Conservation (phyloP, 75 land plant genomes). For the Picea glauca region DNA sequence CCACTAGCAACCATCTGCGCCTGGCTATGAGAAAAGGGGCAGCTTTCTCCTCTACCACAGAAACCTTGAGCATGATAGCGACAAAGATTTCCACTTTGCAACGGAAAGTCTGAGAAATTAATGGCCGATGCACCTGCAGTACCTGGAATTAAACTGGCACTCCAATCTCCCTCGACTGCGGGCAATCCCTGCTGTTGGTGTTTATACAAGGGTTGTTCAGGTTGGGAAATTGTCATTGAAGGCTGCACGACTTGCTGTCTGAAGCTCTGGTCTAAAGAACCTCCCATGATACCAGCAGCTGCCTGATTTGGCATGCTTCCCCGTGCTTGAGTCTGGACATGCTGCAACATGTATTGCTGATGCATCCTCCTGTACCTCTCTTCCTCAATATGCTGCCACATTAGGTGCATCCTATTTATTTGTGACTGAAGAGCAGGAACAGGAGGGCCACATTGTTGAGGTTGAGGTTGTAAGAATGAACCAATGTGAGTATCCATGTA, state of each 20-base stretch:
- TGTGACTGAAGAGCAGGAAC: not conserved
- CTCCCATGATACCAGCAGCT: not conserved
- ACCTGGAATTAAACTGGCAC: too few species aligned
- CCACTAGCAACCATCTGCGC: not conserved
- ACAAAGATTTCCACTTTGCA: not conserved
- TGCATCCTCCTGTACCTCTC: conserved; percentile 14
- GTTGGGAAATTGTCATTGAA: not conserved
- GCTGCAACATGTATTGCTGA: conserved; percentile 15
- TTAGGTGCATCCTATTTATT: not conserved
- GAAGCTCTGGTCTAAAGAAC: not conserved
- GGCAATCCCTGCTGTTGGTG: conserved; percentile 1
- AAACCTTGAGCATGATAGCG: not conserved
- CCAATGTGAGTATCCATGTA: conserved; percentile 1
- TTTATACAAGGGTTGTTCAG: not conserved
- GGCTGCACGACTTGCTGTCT: not conserved
- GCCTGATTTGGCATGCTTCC: not conserved
- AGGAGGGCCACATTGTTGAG: not conserved
- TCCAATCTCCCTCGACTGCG: not conserved
- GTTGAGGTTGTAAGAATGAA: conserved; percentile 3
- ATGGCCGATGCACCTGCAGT: not conserved
- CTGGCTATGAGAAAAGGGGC: conserved; percentile 22
- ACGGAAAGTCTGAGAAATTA: not conserved
- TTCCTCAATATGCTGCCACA: conserved; percentile 15
- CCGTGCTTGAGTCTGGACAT: conserved; percentile 13
- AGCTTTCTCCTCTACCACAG: not conserved